These are phyloP conservation scores for Veloboletus limbatus DNA, from an alignment of 1,284 basidiomycete genomes.

Conservation along the genomic window DNA sequence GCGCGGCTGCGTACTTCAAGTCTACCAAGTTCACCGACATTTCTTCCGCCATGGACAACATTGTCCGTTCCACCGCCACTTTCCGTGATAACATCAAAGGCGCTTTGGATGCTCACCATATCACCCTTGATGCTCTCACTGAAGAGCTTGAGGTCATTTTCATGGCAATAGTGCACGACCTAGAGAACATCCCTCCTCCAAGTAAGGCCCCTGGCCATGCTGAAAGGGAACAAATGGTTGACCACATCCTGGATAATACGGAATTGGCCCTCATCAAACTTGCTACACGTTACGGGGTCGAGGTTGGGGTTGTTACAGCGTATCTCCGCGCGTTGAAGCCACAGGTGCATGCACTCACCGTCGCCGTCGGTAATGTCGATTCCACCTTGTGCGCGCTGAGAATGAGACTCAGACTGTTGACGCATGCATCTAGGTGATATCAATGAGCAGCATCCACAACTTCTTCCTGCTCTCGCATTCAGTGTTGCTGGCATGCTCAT, in stretches of 20 bases:
- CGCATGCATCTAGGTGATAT: slow-evolving; percentile 12
- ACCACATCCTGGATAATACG: slow-evolving; percentile 8
- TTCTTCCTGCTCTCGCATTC: slow-evolving; percentile 9
- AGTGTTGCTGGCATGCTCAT: slow-evolving; percentile 9
- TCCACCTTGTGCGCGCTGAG: accelerated
- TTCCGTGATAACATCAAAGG: slow-evolving; percentile 10
- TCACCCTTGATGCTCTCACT: slow-evolving; percentile 3
- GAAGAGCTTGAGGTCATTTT: slow-evolving; percentile 9
- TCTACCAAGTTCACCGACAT: slow-evolving; percentile 9
- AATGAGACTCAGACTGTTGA: not conserved
- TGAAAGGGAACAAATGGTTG: slow-evolving; percentile 2
- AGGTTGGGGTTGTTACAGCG: not conserved
- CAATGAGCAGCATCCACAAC: slow-evolving; percentile 12
- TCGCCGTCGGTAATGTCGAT: slow-evolving; percentile 13
- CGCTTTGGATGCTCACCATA: slow-evolving; percentile 3
- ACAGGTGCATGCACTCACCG: not conserved
- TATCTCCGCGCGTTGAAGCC: slow-evolving; percentile 6
- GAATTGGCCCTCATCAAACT: not conserved
- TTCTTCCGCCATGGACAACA: slow-evolving; percentile 4
- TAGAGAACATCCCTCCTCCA: slow-evolving; percentile 1
- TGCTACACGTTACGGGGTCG: not conserved
- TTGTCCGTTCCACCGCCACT: slow-evolving; percentile 8
- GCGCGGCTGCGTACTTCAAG: slow-evolving; percentile 1
- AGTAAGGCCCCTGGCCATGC: slow-evolving; percentile 3
- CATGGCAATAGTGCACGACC: not conserved